Percentiles rank a stretch among this genome's conserved stretches.
These are phyloP conservation scores for Neurospora terricola DNA, from an alignment of 495 filamentous ascomycete species.

Conservation along the genomic window DNA sequence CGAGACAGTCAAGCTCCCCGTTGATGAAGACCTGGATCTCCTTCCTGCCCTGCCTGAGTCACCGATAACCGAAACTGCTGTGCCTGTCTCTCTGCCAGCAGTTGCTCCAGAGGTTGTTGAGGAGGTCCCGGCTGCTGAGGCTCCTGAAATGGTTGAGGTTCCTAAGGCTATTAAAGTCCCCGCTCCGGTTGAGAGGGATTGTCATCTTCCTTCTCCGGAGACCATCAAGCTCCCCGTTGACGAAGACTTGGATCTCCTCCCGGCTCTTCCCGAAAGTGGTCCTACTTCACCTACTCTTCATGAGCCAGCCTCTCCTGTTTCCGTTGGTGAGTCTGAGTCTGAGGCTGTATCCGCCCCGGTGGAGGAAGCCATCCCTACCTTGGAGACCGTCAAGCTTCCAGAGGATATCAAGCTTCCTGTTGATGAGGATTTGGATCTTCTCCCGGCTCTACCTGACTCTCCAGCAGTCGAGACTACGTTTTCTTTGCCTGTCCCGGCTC, in stretches of 20 bases:
- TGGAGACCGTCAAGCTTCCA: neutral
- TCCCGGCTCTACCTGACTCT: constrained; percentile 7
- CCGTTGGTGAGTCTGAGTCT: neutral
- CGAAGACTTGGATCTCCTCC: neutral
- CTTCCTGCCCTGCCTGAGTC: neutral
- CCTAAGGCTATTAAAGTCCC: neutral
- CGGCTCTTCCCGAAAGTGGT: constrained; percentile 1
- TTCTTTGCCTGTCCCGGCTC: neutral
- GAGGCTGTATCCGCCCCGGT: neutral
- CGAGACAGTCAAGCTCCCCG: neutral
- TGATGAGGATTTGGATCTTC: neutral
- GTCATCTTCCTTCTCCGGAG: neutral
- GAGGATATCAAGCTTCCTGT: neutral
- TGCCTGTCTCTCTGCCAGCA: neutral
- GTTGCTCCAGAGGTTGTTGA: neutral
- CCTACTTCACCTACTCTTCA: neutral
- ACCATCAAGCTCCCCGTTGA: neutral
- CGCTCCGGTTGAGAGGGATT: neutral
- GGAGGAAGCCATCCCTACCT: neutral
- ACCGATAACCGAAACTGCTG: neutral
- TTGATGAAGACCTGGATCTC: neutral
- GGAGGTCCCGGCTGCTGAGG: neutral
- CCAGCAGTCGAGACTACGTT: neutral
- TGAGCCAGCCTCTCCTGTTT: neutral
- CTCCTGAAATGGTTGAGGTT: neutral